These are phyloP conservation scores for Eutrema yunnanense DNA, from an alignment of 345 rosid genomes.

Conservation along the genomic window DNA sequence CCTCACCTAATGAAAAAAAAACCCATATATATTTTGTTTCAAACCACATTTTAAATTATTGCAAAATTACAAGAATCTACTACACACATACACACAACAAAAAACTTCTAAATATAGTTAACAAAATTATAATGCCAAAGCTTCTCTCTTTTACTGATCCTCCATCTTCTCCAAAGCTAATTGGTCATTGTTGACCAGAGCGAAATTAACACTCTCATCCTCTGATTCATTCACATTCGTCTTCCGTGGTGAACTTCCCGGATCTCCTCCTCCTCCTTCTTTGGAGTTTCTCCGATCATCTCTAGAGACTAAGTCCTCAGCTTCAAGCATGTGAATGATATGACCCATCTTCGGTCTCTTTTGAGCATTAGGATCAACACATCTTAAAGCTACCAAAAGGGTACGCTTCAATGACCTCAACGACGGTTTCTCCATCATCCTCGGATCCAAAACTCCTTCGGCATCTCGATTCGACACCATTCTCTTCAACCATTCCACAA, in stretches of 20 bases:
- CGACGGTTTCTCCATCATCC: slow-evolving; percentile 70
- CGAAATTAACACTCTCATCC: slow-evolving; percentile 68
- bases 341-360: slow-evolving; percentile 97
- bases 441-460: slow-evolving; percentile 81
- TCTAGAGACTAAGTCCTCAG: slow-evolving; percentile 60
- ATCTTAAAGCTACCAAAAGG: slow-evolving; percentile 80
- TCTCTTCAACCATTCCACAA: slow-evolving; percentile 90
- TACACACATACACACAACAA: slow-evolving; percentile 8
- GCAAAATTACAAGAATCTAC: slow-evolving; percentile 17
- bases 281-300: slow-evolving; percentile 26
- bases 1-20: not conserved
- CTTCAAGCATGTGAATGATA: slow-evolving; percentile 95
- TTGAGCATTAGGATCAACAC: slow-evolving; percentile 94
- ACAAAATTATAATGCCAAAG: slow-evolving; percentile 17
- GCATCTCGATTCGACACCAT: slow-evolving; percentile 82
- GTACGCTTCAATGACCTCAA: slow-evolving; percentile 82
- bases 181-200: slow-evolving; percentile 27
- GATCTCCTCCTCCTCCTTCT: slow-evolving; percentile 39
- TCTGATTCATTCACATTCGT: slow-evolving; percentile 55
- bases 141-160: not conserved
- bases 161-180: slow-evolving; percentile 28
- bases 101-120: not conserved
- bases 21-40: not conserved
- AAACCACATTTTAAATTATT: slow-evolving; percentile 1
- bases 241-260: slow-evolving; percentile 32